Evolutionary conservation across 495 filamentous ascomycete species (phyloP).

Genomic region (Aspergillus nanangensis): DNA sequence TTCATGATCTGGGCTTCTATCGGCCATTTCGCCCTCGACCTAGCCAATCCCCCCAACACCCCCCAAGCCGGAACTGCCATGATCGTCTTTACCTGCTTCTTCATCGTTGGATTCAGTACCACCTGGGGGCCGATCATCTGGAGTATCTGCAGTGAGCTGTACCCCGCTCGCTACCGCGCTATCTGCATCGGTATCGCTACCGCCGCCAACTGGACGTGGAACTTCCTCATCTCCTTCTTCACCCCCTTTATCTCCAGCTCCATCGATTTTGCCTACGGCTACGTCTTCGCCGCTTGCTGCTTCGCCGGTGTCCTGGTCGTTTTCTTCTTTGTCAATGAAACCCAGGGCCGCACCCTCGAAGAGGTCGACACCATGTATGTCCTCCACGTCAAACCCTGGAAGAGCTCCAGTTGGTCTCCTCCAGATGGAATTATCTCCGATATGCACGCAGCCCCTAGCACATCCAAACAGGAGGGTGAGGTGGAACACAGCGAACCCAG

Average conservation of each 20-base stretch:
- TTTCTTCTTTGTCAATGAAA: slow-evolving; percentile 78
- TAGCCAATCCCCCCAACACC: slow-evolving; percentile 41
- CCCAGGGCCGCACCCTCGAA: slow-evolving; percentile 63
- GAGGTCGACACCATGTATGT: slow-evolving; percentile 87
- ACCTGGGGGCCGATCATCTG: slow-evolving; percentile 86
- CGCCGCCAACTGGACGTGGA: slow-evolving; percentile 84
- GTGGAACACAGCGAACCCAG: slow-evolving; percentile 15
- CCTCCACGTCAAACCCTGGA: slow-evolving; percentile 62
- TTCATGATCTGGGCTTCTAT: slow-evolving; percentile 73
- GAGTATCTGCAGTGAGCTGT: slow-evolving; percentile 77
- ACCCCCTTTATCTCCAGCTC: slow-evolving; percentile 67
- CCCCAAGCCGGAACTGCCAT: slow-evolving; percentile 63
- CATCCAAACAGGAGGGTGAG: slow-evolving; percentile 9
- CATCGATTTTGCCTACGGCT: slow-evolving; percentile 74
- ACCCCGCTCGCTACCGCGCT: slow-evolving; percentile 71
- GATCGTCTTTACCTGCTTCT: slow-evolving; percentile 75
- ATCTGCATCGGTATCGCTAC: slow-evolving; percentile 74
- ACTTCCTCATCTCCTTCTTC: slow-evolving; percentile 84
- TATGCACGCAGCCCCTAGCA: slow-evolving; percentile 17
- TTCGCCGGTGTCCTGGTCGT: slow-evolving; percentile 59
- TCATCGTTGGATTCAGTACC: slow-evolving; percentile 54
- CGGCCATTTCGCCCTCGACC: slow-evolving; percentile 56
- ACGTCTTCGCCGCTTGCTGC: slow-evolving; percentile 72
- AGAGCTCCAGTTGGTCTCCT: slow-evolving; percentile 55
- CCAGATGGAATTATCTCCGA: slow-evolving; percentile 38